These are phyloP conservation scores for Suillus subaureus DNA, from an alignment of 768 basidiomycete genomes.

Conservation along the genomic window DNA sequence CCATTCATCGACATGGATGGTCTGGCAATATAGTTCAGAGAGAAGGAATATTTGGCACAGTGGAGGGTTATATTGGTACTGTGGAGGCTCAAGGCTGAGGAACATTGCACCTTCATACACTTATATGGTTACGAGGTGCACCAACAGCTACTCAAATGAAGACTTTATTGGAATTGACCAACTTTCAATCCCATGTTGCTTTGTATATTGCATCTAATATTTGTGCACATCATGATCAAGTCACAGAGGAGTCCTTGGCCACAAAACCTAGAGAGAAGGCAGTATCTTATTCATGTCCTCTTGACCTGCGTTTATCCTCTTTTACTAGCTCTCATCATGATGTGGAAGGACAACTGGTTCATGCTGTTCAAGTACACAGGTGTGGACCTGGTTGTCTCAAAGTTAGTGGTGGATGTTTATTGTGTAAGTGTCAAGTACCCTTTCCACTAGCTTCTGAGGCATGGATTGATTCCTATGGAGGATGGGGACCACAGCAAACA, in stretches of 20 bases:
- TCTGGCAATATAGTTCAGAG: too few relatives aligned
- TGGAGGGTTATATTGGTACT: neutral
- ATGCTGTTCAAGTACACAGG: neutral
- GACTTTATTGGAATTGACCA: too few relatives aligned
- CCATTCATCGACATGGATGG: too few relatives aligned
- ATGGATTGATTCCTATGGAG: neutral
- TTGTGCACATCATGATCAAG: neutral
- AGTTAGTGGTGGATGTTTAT: neutral
- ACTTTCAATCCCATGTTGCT: too few relatives aligned
- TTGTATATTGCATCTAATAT: too few relatives aligned
- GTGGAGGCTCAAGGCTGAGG: neutral
- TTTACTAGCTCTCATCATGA: too few relatives aligned
- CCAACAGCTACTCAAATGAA: too few relatives aligned
- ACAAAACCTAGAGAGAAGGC: rapidly evolving
- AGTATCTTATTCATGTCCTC: neutral
- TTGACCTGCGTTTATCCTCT: too few relatives aligned
- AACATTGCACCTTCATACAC: too few relatives aligned
- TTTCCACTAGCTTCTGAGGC: neutral
- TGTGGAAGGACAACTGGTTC: neutral
- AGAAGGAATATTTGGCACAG: neutral
- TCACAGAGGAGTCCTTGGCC: rapidly evolving
- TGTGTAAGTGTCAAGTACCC: neutral
- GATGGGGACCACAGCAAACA: neutral
- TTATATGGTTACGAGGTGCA: too few relatives aligned
- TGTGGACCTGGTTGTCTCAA: neutral